phyloP scores from a whole-genome alignment of 2,329 filamentous ascomycete genomes.

The Penicillium sp. region DNA sequence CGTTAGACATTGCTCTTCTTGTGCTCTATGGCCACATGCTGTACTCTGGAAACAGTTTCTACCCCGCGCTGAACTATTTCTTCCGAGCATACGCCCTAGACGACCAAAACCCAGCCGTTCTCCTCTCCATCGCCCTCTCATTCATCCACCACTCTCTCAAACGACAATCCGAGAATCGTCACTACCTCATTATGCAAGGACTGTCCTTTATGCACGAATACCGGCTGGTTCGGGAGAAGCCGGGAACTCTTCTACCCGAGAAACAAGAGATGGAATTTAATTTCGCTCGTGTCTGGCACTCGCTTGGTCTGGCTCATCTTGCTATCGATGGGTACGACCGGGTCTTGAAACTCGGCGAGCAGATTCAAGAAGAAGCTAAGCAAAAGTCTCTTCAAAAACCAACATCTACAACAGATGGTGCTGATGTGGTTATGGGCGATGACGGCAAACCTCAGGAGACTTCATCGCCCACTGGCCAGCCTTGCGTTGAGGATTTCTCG shows the following conservation, averaged over 20 bases:
- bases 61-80: constrained; percentile 84
- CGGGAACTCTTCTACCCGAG: constrained; percentile 46
- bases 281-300: constrained; percentile 71
- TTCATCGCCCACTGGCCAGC: constrained; percentile 8
- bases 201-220: constrained; percentile 77
- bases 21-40: constrained; percentile 90
- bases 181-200: constrained; percentile 83
- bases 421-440: constrained; percentile 28
- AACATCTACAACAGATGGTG: constrained; percentile 47
- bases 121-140: constrained; percentile 75
- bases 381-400: constrained; percentile 13
- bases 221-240: constrained; percentile 58
- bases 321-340: constrained; percentile 70
- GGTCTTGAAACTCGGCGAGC: constrained; percentile 52
- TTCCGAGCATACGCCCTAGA: constrained; percentile 72
- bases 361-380: constrained; percentile 42
- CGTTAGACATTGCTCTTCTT: constrained; percentile 76
- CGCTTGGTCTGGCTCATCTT: constrained; percentile 69
- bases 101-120: constrained; percentile 72
- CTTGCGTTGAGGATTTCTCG: constrained; percentile 58
- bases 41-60: constrained; percentile 78
- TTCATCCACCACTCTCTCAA: constrained; percentile 91
- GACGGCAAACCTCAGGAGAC: constrained; percentile 6
- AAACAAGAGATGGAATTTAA: constrained; percentile 81
- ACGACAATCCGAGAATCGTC: constrained; percentile 83